These are phyloP conservation scores for Blastobotrys terrestris DNA, from an alignment of 805 yeast genomes.

Conservation along the genomic window DNA sequence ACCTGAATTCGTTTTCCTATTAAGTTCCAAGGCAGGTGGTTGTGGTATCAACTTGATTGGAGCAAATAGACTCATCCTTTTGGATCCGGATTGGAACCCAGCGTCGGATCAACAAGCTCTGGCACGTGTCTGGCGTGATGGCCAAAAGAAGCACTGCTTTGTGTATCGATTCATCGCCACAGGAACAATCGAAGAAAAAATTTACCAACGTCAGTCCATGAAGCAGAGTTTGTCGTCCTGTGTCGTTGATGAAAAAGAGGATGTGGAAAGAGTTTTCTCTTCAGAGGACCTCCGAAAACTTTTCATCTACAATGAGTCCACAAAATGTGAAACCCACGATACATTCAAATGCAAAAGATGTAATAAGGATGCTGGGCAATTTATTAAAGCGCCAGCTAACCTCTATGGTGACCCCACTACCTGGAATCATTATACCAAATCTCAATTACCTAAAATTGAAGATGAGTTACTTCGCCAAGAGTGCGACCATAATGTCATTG, in stretches of 20 bases:
- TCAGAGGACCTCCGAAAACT: constrained; percentile 72
- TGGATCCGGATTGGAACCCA: constrained; percentile 98
- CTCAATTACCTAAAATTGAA: constrained; percentile 55
- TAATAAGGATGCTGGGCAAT: constrained; percentile 49
- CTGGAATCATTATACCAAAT: constrained; percentile 84
- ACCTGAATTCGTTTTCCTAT: constrained; percentile 76
- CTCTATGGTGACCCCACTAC: constrained; percentile 95
- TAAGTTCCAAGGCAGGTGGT: constrained; percentile 97
- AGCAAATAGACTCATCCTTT: constrained; percentile 79
- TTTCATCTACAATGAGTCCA: constrained; percentile 60
- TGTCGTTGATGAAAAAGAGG: constrained; percentile 94
- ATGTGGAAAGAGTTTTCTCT: constrained; percentile 86
- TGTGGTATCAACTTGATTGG: constrained; percentile 97
- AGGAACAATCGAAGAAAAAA: constrained; percentile 94
- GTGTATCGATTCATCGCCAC: constrained; percentile 91
- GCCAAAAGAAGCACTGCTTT: constrained; percentile 94
- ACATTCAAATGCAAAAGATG: constrained; percentile 87
- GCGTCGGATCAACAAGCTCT: constrained; percentile 97
- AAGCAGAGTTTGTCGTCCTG: constrained; percentile 88
- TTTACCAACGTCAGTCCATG: constrained; percentile 92
- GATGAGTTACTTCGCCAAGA: constrained; percentile 78
- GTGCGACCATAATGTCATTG: constrained; percentile 56
- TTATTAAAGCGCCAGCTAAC: constrained; percentile 71
- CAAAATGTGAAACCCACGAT: constrained; percentile 86
- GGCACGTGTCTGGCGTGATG: constrained; percentile 98